Evolutionary conservation across 805 yeast genomes (phyloP).

Genomic region (Ogataea angusta): DNA sequence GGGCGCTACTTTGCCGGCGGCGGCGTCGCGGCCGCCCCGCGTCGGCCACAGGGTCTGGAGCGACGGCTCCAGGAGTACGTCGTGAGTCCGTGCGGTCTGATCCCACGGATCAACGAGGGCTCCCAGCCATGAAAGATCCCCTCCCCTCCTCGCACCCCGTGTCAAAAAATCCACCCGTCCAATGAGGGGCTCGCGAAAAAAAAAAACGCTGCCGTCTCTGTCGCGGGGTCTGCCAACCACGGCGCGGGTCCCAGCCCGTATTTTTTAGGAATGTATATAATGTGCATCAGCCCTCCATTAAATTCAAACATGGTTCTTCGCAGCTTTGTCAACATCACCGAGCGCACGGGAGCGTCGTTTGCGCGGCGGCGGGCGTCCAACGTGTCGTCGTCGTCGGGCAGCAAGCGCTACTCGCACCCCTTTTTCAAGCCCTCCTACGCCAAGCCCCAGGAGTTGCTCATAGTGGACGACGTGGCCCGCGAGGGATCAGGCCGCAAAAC

Average conservation of each 20-base stretch:
- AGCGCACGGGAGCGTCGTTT: conserved; percentile 20
- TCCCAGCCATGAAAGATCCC: conserved; percentile 1
- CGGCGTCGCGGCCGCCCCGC: background rate
- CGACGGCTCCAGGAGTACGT: conserved; percentile 33
- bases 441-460: conserved; percentile 27
- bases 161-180: background rate
- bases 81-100: conserved; percentile 32
- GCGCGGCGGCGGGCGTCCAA: conserved; percentile 11
- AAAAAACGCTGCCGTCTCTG: background rate
- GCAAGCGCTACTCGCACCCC: conserved; percentile 22
- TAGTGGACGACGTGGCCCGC: conserved; percentile 28
- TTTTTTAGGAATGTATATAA: conserved; percentile 1
- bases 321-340: conserved; percentile 27
- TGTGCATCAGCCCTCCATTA: background rate
- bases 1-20: conserved; percentile 4
- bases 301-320: conserved; percentile 27
- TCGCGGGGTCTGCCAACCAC: background rate
- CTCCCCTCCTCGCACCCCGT: conserved; percentile 4
- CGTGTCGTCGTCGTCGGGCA: conserved; percentile 10
- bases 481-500: conserved; percentile 18
- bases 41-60: background rate
- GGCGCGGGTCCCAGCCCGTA: background rate
- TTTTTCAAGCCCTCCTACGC: conserved; percentile 36
- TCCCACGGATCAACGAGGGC: conserved; percentile 27
- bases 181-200: conserved; percentile 1